Evolutionary conservation across 78 protist genomes (phyloP).

Genomic region (Corallochytrium limacisporum): DNA sequence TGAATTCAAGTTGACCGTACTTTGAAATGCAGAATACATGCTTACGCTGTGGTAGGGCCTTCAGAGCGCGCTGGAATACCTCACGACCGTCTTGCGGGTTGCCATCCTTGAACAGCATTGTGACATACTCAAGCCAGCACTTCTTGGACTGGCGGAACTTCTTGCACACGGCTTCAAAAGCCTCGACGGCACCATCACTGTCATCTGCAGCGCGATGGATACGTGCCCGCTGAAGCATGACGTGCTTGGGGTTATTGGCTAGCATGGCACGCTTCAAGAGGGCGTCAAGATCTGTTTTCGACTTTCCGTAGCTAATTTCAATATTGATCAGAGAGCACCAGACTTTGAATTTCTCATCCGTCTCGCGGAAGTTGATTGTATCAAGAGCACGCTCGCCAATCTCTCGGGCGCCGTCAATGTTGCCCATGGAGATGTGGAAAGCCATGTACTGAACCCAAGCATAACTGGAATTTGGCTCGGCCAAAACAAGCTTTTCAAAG

Average conservation of each 20-base stretch:
- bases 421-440: conserved; percentile 30
- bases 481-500: conserved; percentile 22
- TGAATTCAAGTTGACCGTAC: conserved; percentile 77
- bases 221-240: conserved; percentile 23
- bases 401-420: conserved; percentile 69
- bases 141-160: conserved; percentile 31
- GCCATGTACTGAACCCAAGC: conserved; percentile 89
- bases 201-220: neutral
- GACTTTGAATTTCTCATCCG: conserved; percentile 65
- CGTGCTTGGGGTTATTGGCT: conserved; percentile 31
- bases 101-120: neutral
- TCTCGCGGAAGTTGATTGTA: conserved; percentile 30
- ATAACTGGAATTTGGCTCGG: conserved; percentile 59
- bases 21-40: conserved; percentile 31
- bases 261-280: conserved; percentile 48
- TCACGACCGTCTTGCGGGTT: conserved; percentile 7
- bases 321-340: conserved; percentile 84
- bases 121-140: conserved; percentile 41
- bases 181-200: conserved; percentile 8
- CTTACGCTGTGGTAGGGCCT: conserved; percentile 40
- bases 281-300: conserved; percentile 18
- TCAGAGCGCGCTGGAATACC: conserved; percentile 22
- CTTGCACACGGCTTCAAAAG: conserved; percentile 33
- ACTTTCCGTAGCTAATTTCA: conserved; percentile 72
- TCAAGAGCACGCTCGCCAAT: conserved; percentile 74